These are phyloP conservation scores for Penicillium sp. DNA, from an alignment of 2,329 filamentous ascomycete species.

Conservation along the genomic window DNA sequence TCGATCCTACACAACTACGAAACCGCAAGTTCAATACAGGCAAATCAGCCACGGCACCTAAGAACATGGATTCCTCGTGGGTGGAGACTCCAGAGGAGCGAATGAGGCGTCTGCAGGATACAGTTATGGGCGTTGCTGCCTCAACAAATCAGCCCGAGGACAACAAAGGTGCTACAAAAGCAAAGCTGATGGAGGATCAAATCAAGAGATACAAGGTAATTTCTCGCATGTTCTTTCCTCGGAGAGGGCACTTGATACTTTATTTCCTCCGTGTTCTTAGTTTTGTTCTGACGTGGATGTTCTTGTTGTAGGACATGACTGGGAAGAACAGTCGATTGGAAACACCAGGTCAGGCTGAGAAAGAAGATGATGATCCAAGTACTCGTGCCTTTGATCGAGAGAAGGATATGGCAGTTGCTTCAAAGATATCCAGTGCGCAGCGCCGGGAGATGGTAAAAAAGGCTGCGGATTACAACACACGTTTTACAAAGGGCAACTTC, in stretches of 20 bases:
- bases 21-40: constrained; percentile 73
- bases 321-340: constrained; percentile 40
- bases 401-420: constrained; percentile 79
- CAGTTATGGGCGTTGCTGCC: constrained; percentile 63
- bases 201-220: constrained; percentile 53
- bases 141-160: constrained; percentile 10
- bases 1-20: constrained; percentile 75
- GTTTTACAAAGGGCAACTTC: constrained; percentile 67
- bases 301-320: constrained; percentile 32
- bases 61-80: constrained; percentile 57
- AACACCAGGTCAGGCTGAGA: constrained; percentile 48
- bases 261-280: neutral
- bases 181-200: constrained; percentile 31
- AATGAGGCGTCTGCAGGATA: constrained; percentile 66
- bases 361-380: constrained; percentile 82
- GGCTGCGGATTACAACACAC: constrained; percentile 69
- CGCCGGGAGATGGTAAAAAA: constrained; percentile 69
- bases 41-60: constrained; percentile 44
- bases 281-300: neutral
- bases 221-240: neutral
- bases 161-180: neutral
- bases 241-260: neutral
- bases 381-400: constrained; percentile 79
- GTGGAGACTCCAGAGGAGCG: constrained; percentile 87
- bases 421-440: constrained; percentile 63